Evolutionary conservation across 2,329 filamentous ascomycete genomes (phyloP).

Genomic region (Stemphylium beticola): DNA sequence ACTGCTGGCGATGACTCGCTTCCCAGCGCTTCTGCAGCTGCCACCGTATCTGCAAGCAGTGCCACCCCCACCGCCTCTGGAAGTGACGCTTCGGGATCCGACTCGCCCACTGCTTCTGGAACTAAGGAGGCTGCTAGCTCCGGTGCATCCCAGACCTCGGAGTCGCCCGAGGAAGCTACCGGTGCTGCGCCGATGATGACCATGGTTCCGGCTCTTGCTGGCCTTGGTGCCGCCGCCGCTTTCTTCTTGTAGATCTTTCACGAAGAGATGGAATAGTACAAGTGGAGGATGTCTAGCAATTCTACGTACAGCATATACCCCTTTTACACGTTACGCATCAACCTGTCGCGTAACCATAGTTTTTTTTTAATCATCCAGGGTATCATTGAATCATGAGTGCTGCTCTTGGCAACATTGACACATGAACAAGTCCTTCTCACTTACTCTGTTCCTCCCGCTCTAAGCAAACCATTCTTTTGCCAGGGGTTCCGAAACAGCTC

Average conservation of each 20-base stretch:
- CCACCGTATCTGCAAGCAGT: slow-evolving; percentile 21
- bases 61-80: slow-evolving; percentile 15
- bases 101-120: background rate
- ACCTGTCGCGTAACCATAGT: background rate
- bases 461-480: slow-evolving; percentile 30
- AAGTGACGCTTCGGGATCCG: background rate
- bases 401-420: background rate
- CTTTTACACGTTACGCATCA: background rate
- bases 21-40: slow-evolving; percentile 26
- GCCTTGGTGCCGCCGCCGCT: slow-evolving; percentile 37
- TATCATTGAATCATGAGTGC: background rate
- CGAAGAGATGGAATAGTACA: background rate
- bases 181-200: slow-evolving; percentile 24
- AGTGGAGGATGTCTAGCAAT: background rate
- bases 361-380: background rate
- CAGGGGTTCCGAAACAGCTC: slow-evolving; percentile 40
- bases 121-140: slow-evolving; percentile 1
- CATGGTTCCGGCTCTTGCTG: slow-evolving; percentile 32
- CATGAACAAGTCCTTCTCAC: too few relatives aligned
- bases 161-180: slow-evolving; percentile 1
- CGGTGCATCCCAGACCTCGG: background rate
- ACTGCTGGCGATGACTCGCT: slow-evolving; percentile 39
- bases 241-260: slow-evolving; percentile 26
- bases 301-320: background rate
- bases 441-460: too few relatives aligned